Base-by-base conservation (phyloP, 2,329 filamentous ascomycete species). In the Akanthomyces dipterigenus region DNA sequence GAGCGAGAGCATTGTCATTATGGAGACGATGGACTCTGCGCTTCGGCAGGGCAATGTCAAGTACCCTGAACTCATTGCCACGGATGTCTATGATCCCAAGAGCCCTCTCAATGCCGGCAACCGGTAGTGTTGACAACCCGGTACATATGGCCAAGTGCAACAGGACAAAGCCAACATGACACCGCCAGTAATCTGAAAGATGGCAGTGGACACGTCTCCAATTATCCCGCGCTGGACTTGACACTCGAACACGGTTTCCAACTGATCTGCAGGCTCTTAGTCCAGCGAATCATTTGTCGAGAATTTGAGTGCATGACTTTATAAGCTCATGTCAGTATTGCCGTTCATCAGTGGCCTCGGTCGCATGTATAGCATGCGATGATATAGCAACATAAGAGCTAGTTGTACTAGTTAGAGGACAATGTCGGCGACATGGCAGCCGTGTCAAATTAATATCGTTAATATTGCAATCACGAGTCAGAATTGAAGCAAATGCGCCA, bases 1-100 rank as follows among this genome's bases (percentile, higher is more conserved):
- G 78, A 81, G 84, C 50, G 92, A 96, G 81, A 93, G 88, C 70
- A 79, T 96, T 60, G 81, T 87, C 54, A 91, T 96, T 65, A 96
- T 96, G 91, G 88, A 93, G 71, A 77, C 79, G 55, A 85, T 85
- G 82, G 83, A 85, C 54, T 74, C 78, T 67, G 78, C 77, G 26
- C 73, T 85, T 66, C 75, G 72, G 69, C 81, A 85, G 69, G 82
- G 82, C 26, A 79, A 74, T 14, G 74, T 86, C 54, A 65, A 70
- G 65, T 85, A 85, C 67, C 82, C 83, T 1, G 80, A 82, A 18
- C 68, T 82, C 62, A 85, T 85, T 70, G 78, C 82, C 14, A 82
- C 77, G 12, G 80, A 82, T 65, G 78, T 84, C 24, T 88, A 77
- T 70, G 84, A 87, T 68, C 70, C 79, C 58, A 77, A 84, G 70